These are phyloP conservation scores for Phialophora chinensis DNA, from an alignment of 2,329 filamentous ascomycete genomes.

Conservation along the genomic window DNA sequence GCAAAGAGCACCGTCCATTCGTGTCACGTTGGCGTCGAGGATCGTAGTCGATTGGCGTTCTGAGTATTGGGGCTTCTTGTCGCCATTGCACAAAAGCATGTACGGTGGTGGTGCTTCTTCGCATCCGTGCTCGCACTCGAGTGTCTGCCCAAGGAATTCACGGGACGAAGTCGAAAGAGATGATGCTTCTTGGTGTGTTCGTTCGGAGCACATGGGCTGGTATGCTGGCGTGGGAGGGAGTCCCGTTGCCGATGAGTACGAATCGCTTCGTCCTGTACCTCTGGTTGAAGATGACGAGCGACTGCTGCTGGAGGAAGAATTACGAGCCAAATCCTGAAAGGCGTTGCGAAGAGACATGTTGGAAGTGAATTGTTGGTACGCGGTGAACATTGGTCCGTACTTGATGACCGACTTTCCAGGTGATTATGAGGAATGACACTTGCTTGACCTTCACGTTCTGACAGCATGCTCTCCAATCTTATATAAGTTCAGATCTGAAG, in stretches of 20 bases:
- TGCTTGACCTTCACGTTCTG: background rate
- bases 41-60: background rate
- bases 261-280: background rate
- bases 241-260: background rate
- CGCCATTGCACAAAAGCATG: conserved; percentile 19
- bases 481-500: background rate
- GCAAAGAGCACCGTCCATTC: conserved; percentile 21
- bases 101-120: conserved; percentile 27
- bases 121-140: conserved; percentile 10
- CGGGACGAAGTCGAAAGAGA: background rate
- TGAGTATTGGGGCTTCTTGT: conserved; percentile 25
- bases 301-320: background rate
- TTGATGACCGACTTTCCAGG: background rate
- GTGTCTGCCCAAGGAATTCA: conserved; percentile 10
- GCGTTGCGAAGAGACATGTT: conserved; percentile 15
- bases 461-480: background rate
- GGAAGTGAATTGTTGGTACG: conserved; percentile 10
- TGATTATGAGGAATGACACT: background rate
- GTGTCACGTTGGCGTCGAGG: background rate
- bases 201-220: background rate
- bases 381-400: conserved; percentile 6
- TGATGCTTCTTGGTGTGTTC: background rate
- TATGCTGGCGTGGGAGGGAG: background rate
- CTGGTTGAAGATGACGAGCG: background rate
- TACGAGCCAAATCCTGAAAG: background rate